Evolutionary conservation across 192 early-diverging fungal species (phyloP).

Genomic region (Rhizophagus clarus): DNA sequence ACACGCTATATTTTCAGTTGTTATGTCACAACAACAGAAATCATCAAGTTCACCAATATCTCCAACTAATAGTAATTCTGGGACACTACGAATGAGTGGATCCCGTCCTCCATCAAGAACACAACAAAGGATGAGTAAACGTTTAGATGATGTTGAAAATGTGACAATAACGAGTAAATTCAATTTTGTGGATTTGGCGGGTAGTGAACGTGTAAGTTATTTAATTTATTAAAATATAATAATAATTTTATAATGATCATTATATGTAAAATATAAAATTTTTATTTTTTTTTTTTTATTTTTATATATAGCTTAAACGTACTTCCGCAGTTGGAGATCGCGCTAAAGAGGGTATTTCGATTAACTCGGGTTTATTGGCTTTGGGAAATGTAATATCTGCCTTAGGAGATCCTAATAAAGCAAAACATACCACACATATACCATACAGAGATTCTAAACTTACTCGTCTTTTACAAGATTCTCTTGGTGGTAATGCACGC

Average conservation of each 20-base stretch:
- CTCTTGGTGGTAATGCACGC: conserved; percentile 90
- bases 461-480: conserved; percentile 94
- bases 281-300: background rate
- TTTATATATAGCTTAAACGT: conserved; percentile 67
- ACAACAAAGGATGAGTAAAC: conserved; percentile 9
- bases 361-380: conserved; percentile 94
- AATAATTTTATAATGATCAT: no score
- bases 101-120: conserved; percentile 13
- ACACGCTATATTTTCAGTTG: conserved; percentile 96
- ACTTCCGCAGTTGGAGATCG: conserved; percentile 92
- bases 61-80: conserved; percentile 15
- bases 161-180: conserved; percentile 83
- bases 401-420: conserved; percentile 71
- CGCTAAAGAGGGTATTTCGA: conserved; percentile 94
- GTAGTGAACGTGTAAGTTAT: conserved; percentile 74
- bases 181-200: conserved; percentile 99
- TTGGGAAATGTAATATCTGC: conserved; percentile 98
- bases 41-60: conserved; percentile 35
- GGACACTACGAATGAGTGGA: conserved; percentile 26
- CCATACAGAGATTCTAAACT: conserved; percentile 98
- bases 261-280: no score
- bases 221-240: no score
- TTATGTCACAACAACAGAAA: conserved; percentile 76
- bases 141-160: conserved; percentile 52
- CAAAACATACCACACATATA: conserved; percentile 67